A percentile compares a stretch with the other conserved stretches of the same genome.
phyloP scores from a whole-genome alignment of 176 grass and related monocot species.

The Lolium multiflorum region DNA sequence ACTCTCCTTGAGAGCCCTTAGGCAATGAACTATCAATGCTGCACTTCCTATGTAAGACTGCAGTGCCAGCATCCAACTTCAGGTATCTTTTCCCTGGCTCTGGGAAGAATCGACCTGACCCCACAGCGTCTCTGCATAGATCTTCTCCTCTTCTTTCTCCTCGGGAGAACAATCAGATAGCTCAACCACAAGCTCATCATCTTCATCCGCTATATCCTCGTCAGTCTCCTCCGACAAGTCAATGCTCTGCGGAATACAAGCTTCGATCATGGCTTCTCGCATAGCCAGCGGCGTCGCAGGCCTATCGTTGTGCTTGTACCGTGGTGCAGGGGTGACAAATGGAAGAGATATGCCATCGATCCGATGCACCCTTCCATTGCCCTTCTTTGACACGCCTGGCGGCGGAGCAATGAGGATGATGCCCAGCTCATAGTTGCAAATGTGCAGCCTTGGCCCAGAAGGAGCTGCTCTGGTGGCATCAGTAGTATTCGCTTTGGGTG shows the following conservation, averaged over 20 bases:
- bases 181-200: constrained; percentile 62
- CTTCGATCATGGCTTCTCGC: constrained; percentile 63
- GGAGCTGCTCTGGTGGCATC: constrained; percentile 36
- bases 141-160: constrained; percentile 74
- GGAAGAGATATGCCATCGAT: constrained; percentile 63
- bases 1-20: not conserved
- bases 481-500: constrained; percentile 49
- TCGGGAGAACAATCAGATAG: constrained; percentile 49
- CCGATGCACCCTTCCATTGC: constrained; percentile 36
- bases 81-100: constrained; percentile 39
- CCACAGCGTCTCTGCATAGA: constrained; percentile 83
- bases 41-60: not conserved
- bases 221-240: constrained; percentile 56
- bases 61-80: constrained; percentile 12
- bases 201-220: constrained; percentile 63
- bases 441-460: constrained; percentile 58
- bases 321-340: constrained; percentile 73
- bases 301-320: constrained; percentile 66
- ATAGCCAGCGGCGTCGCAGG: constrained; percentile 75
- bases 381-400: constrained; percentile 37
- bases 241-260: constrained; percentile 38
- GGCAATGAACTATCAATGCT: not conserved
- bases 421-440: constrained; percentile 93
- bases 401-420: constrained; percentile 64
- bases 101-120: constrained; percentile 69